phyloP scores from a whole-genome alignment of 345 rosid genomes.

The Crucihimalaya himalaica region DNA sequence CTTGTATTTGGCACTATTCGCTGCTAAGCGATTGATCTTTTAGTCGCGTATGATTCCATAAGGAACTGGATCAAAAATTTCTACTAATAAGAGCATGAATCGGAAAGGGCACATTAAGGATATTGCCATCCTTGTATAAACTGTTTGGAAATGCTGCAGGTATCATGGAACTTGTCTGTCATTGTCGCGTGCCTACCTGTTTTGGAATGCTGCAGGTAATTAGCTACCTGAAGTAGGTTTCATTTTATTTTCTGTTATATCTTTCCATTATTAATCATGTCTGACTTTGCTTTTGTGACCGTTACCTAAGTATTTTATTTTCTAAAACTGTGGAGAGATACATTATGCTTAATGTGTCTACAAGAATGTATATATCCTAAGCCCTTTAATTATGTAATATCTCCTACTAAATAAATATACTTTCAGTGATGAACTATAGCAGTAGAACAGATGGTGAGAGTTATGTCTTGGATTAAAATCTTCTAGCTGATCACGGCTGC shows the following conservation, averaged over 20 bases:
- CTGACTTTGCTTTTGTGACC: slow-evolving; percentile 18
- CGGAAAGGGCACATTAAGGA: not conserved
- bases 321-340: slow-evolving; percentile 51
- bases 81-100: not conserved
- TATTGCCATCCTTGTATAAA: slow-evolving; percentile 3
- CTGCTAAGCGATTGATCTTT: slow-evolving; percentile 12
- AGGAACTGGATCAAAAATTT: slow-evolving; percentile 3
- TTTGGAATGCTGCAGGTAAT: slow-evolving; percentile 28
- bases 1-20: slow-evolving; percentile 2
- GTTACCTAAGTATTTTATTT: slow-evolving; percentile 49
- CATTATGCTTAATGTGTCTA: slow-evolving; percentile 53
- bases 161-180: slow-evolving; percentile 17
- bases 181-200: not conserved
- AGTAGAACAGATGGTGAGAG: slow-evolving; percentile 43
- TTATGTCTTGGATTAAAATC: slow-evolving; percentile 39
- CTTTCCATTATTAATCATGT: slow-evolving; percentile 13
- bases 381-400: slow-evolving; percentile 40
- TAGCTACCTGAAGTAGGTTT: slow-evolving; percentile 6
- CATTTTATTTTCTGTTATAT: slow-evolving; percentile 15
- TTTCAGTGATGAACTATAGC: slow-evolving; percentile 45
- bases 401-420: slow-evolving; percentile 50
- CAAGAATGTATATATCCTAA: slow-evolving; percentile 59
- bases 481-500: slow-evolving; percentile 34
- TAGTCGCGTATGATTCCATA: not conserved
- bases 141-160: slow-evolving; percentile 22